Evolutionary conservation across 257 asterid species (phyloP).

Genomic region (Avicennia marina): DNA sequence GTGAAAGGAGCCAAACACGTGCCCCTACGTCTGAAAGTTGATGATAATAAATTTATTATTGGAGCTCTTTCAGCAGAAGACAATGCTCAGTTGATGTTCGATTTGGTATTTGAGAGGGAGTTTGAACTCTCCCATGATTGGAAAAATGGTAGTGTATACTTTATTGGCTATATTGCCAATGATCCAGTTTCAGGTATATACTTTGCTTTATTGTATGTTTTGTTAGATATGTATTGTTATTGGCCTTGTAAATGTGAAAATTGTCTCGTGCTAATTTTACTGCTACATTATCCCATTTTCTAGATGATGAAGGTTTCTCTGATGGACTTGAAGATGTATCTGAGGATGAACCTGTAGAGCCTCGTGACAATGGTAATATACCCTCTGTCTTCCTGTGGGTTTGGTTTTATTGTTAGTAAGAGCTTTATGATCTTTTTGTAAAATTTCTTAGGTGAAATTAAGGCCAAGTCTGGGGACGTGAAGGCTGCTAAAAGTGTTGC

Average conservation of each 20-base stretch:
- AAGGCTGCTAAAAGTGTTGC: constrained; percentile 18
- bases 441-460: constrained; percentile 13
- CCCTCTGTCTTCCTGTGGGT: background rate
- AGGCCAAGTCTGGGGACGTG: constrained; percentile 8
- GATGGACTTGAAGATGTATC: constrained; percentile 16
- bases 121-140: constrained; percentile 82
- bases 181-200: constrained; percentile 27
- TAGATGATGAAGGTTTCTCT: constrained; percentile 23
- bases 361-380: constrained; percentile 18
- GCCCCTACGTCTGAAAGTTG: constrained; percentile 43
- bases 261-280: background rate
- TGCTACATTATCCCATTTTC: background rate
- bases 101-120: constrained; percentile 58
- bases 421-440: background rate
- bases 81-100: constrained; percentile 53
- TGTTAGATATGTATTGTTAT: background rate
- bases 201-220: background rate
- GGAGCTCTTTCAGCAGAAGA: constrained; percentile 56
- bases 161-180: constrained; percentile 46
- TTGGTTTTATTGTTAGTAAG: background rate
- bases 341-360: constrained; percentile 21
- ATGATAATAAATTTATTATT: constrained; percentile 27
- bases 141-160: constrained; percentile 58
- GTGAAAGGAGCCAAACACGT: constrained; percentile 34
- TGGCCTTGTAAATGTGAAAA: too few relatives aligned